Conservation (phyloP, 2,329 filamentous ascomycete genomes). For the Byssothecium circinans region DNA sequence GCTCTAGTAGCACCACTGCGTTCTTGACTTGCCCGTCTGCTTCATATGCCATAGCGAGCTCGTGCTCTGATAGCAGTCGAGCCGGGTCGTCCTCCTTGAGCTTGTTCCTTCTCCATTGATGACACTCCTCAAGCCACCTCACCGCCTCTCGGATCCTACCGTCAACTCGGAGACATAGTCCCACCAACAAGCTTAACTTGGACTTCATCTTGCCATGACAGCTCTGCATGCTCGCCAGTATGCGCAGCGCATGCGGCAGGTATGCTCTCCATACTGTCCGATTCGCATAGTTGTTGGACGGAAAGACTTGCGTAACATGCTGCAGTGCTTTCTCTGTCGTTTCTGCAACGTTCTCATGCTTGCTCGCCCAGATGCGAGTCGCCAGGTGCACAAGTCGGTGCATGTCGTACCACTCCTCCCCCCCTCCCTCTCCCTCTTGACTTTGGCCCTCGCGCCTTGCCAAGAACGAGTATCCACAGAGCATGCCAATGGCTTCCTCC, state of each 20-base stretch:
- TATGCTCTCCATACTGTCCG: conserved; percentile 13
- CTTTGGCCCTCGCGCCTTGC: conserved; percentile 25
- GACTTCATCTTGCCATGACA: no score
- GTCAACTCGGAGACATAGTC: no score
- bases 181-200: no score
- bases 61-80: no score
- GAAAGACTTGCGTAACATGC: conserved; percentile 15
- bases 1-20: no score
- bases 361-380: conserved; percentile 14
- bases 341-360: conserved; percentile 1
- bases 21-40: no score
- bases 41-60: no score
- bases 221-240: no score
- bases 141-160: no score
- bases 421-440: conserved; percentile 21
- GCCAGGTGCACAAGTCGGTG: conserved; percentile 21
- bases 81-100: no score
- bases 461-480: conserved; percentile 27
- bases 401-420: conserved; percentile 2
- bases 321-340: conserved; percentile 4
- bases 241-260: conserved; percentile 12
- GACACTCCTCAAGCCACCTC: no score
- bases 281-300: conserved; percentile 11
- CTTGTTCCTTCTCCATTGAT: no score
- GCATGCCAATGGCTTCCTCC: conserved; percentile 23